phyloP scores from a whole-genome alignment of 306 rosid genomes.

The Benincasa hispida region DNA sequence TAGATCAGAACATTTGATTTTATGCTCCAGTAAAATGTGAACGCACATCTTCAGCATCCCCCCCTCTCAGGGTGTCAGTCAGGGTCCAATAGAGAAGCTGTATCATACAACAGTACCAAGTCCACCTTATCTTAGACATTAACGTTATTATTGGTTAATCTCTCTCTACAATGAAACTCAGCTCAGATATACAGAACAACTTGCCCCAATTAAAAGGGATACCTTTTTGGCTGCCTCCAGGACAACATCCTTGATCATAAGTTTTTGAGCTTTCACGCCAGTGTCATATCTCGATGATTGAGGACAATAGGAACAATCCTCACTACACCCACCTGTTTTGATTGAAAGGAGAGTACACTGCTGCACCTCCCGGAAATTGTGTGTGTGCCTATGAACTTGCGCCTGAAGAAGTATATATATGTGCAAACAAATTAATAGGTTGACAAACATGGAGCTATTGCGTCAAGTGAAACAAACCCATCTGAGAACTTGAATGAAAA shows the following conservation, averaged over 20 bases:
- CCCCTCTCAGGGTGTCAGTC: background rate
- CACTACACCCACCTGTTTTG: constrained; percentile 98
- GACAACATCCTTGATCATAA: constrained; percentile 72
- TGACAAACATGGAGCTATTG: background rate
- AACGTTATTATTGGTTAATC: background rate
- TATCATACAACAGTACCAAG: background rate
- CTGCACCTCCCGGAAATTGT: constrained; percentile 93
- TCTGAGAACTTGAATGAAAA: background rate
- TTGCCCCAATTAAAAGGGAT: background rate
- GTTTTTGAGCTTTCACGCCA: constrained; percentile 67
- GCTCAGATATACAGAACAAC: constrained; percentile 6
- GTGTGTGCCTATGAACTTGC: constrained; percentile 87
- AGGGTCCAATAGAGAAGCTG: background rate
- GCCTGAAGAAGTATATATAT: constrained; percentile 35
- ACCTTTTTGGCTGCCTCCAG: constrained; percentile 71
- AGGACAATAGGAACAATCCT: constrained; percentile 95
- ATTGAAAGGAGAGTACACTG: constrained; percentile 92
- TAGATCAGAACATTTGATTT: background rate
- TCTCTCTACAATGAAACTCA: background rate
- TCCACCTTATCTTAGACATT: background rate
- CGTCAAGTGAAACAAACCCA: background rate
- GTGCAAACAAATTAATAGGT: background rate
- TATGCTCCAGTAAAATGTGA: background rate
- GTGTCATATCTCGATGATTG: constrained; percentile 86
- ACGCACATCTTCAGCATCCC: background rate